A percentile compares a stretch with the other conserved stretches of the same genome.
phyloP scores from a whole-genome alignment of 2,329 filamentous ascomycete species.

The Pleochaeta shiraiana region DNA sequence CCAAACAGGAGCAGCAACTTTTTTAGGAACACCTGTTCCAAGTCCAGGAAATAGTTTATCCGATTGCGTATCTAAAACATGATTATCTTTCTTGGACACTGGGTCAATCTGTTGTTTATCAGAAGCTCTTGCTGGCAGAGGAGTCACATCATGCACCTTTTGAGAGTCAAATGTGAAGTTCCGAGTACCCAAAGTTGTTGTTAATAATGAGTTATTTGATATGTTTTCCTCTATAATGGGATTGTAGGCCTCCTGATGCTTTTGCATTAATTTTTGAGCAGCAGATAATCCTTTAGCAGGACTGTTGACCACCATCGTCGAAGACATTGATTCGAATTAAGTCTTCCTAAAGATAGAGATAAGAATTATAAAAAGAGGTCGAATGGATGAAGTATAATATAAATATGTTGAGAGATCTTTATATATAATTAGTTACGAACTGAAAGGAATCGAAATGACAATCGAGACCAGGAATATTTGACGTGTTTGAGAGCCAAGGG shows the following conservation, averaged over 20 bases:
- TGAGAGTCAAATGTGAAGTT: not conserved
- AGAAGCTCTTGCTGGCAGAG: conserved; percentile 38
- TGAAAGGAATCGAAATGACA: no score
- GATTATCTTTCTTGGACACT: conserved; percentile 18
- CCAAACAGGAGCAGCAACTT: conserved; percentile 51
- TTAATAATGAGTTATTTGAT: conserved; percentile 19
- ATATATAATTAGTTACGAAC: no score
- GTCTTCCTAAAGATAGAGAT: no score
- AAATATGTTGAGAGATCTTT: no score
- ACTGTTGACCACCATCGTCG: conserved; percentile 12
- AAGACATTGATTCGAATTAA: conserved; percentile 12
- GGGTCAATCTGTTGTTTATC: conserved; percentile 44
- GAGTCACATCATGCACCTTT: conserved; percentile 20
- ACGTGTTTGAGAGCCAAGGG: no score
- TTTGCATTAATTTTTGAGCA: conserved; percentile 37
- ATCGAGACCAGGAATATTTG: no score
- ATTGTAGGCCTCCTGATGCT: conserved; percentile 33
- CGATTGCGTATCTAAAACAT: conserved; percentile 55
- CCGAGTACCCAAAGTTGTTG: not conserved
- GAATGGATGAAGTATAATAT: no score
- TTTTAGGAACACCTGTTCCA: conserved; percentile 36
- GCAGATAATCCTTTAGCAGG: conserved; percentile 10
- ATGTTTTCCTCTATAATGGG: conserved; percentile 63
- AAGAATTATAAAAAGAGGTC: no score
- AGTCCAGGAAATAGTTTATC: conserved; percentile 91